A percentile compares a stretch with the other conserved stretches of the same genome.
Evolutionary conservation across 1,284 basidiomycete species (phyloP).

Genomic region (Tilletia indica): DNA sequence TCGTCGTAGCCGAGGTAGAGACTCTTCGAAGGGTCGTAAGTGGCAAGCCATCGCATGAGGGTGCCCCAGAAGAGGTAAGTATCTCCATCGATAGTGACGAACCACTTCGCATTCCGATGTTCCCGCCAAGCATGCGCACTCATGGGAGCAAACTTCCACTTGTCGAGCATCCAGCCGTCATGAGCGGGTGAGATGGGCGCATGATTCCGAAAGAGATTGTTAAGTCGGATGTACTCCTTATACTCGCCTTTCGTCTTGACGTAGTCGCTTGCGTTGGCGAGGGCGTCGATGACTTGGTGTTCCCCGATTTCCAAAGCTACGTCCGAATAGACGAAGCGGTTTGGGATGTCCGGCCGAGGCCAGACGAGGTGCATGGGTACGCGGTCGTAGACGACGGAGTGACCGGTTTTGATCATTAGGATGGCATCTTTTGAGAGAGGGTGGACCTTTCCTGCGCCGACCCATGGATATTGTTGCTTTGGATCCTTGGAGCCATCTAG

Average conservation of each 20-base stretch:
- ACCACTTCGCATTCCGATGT: conserved; percentile 6
- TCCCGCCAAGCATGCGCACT: conserved; percentile 8
- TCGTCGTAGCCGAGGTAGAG: conserved; percentile 19
- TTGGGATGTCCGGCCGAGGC: conserved; percentile 20
- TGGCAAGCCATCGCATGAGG: conserved; percentile 20
- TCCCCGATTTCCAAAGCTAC: conserved; percentile 9
- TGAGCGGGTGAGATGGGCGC: conserved; percentile 15
- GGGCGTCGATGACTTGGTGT: conserved; percentile 16
- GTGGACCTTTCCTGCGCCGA: conserved; percentile 11
- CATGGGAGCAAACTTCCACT: conserved; percentile 20
- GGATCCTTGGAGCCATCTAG: neutral
- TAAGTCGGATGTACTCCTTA: conserved; percentile 15
- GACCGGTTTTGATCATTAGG: conserved; percentile 20
- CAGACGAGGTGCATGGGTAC: conserved; percentile 19
- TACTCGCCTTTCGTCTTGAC: conserved; percentile 13
- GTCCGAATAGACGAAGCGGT: conserved; percentile 19
- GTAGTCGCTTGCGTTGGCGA: conserved; percentile 8
- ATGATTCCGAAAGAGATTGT: conserved; percentile 11
- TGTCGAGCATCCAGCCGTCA: conserved; percentile 20
- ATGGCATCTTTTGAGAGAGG: conserved; percentile 11
- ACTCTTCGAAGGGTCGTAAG: neutral
- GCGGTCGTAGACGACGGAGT: conserved; percentile 19
- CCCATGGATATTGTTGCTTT: conserved; percentile 7
- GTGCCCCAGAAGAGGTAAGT: conserved; percentile 22
- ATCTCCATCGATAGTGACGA: conserved; percentile 20